Conservation (phyloP, 73 alveolate species). For the Stentor coeruleus region DNA sequence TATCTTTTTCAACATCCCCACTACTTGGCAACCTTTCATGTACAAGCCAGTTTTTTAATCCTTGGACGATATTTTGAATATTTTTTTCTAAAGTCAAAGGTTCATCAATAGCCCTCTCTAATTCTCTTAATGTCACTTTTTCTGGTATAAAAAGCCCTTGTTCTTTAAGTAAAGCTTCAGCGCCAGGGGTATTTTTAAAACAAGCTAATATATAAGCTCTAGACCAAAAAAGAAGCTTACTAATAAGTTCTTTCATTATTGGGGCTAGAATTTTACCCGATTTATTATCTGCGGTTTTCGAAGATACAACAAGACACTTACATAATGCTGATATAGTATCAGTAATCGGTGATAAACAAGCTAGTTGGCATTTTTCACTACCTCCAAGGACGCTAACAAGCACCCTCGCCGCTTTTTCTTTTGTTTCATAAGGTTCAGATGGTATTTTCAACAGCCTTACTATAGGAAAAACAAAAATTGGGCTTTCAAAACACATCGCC, state of each 20-base stretch:
- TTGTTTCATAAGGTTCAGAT: slow-evolving; percentile 46
- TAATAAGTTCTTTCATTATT: neutral
- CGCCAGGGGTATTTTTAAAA: slow-evolving; percentile 16
- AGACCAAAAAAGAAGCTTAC: neutral
- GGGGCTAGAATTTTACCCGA: slow-evolving; percentile 9
- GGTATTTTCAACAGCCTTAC: slow-evolving; percentile 44
- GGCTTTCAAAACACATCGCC: slow-evolving; percentile 48
- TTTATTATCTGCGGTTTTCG: slow-evolving; percentile 9
- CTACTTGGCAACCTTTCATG: neutral
- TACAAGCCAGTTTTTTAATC: neutral
- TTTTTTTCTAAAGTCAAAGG: neutral
- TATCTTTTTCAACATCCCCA: neutral
- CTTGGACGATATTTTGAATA: neutral
- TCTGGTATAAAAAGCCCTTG: slow-evolving; percentile 14
- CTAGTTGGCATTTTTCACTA: slow-evolving; percentile 44
- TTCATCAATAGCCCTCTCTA: neutral
- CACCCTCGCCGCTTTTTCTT: slow-evolving; percentile 40
- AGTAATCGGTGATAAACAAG: slow-evolving; percentile 46
- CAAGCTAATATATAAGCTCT: neutral
- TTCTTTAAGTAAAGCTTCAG: slow-evolving; percentile 11
- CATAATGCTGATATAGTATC: slow-evolving; percentile 50
- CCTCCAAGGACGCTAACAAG: slow-evolving; percentile 42
- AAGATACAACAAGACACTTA: slow-evolving; percentile 14
- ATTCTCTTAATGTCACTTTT: neutral
- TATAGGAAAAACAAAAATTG: slow-evolving; percentile 53